Percentiles rank a stretch among this genome's conserved stretches.
Evolutionary conservation across 2,329 filamentous ascomycete genomes (phyloP).

Genomic region (Aureobasidium sp.): DNA sequence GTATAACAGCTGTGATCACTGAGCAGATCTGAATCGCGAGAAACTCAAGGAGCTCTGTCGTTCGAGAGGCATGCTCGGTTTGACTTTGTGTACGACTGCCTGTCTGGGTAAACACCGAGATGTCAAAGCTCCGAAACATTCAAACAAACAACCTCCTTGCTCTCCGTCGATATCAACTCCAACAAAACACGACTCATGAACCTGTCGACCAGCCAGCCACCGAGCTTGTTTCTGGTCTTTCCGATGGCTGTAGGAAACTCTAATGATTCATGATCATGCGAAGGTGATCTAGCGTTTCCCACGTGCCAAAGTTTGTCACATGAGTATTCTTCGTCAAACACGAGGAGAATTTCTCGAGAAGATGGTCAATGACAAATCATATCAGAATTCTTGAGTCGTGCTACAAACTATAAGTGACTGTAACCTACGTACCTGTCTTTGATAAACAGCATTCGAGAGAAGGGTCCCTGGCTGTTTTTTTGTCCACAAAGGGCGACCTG

Average conservation of each 20-base stretch:
- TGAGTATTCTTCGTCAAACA: not conserved
- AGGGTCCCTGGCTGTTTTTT: not conserved
- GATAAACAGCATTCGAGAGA: not conserved
- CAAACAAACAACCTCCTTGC: not conserved
- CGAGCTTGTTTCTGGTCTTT: not conserved
- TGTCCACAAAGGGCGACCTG: not conserved
- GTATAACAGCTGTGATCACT: not conserved
- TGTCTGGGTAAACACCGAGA: not conserved
- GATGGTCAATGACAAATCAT: not conserved
- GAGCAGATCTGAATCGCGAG: not conserved
- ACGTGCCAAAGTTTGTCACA: not conserved
- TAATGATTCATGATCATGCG: not conserved
- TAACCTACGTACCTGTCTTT: not conserved
- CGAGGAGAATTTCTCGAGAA: not conserved
- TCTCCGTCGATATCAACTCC: not conserved
- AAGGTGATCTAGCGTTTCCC: not conserved
- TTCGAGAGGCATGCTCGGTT: not conserved
- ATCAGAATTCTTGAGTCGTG: not conserved
- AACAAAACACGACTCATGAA: not conserved
- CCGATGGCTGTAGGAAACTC: too few relatives aligned
- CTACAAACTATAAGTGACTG: not conserved
- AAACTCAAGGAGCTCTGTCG: not conserved
- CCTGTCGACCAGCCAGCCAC: not conserved
- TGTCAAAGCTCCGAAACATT: not conserved
- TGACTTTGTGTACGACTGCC: not conserved